These are phyloP conservation scores for Pseudonitzschia multiseries DNA, from an alignment of 108 stramenopile species.

Conservation along the genomic window DNA sequence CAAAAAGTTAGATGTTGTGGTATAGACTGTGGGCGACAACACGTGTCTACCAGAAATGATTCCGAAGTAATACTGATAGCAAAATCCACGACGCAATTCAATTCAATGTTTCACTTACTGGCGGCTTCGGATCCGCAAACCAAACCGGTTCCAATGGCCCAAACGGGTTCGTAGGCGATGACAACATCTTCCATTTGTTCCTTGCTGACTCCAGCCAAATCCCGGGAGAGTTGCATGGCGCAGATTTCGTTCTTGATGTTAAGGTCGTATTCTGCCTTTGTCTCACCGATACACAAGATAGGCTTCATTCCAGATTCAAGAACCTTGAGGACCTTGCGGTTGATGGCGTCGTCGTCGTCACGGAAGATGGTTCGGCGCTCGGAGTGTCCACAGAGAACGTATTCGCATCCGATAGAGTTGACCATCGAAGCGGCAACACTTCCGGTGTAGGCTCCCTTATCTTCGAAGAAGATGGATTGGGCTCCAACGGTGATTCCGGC, in stretches of 20 bases:
- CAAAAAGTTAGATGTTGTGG: too few relatives aligned
- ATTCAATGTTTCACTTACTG: slow-evolving; percentile 20
- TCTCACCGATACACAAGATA: slow-evolving; percentile 96
- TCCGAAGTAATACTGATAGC: too few relatives aligned
- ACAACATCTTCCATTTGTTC: slow-evolving; percentile 87
- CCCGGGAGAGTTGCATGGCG: slow-evolving; percentile 86
- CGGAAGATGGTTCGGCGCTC: slow-evolving; percentile 93
- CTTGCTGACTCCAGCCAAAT: slow-evolving; percentile 64
- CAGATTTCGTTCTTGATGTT: slow-evolving; percentile 87
- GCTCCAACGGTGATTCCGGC: slow-evolving; percentile 72
- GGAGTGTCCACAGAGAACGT: slow-evolving; percentile 96
- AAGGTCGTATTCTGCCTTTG: slow-evolving; percentile 91
- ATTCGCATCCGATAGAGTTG: slow-evolving; percentile 80
- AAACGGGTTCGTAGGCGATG: slow-evolving; percentile 97
- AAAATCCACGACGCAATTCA: neutral
- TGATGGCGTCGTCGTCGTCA: slow-evolving; percentile 91
- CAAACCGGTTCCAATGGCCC: slow-evolving; percentile 96
- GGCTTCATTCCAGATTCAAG: slow-evolving; percentile 90
- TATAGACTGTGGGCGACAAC: neutral
- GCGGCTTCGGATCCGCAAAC: slow-evolving; percentile 78
- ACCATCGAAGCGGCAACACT: slow-evolving; percentile 90
- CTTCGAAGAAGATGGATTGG: slow-evolving; percentile 52
- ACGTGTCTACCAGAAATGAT: neutral
- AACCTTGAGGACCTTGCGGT: slow-evolving; percentile 84
- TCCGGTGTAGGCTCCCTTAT: slow-evolving; percentile 95